Evolutionary conservation across 2,329 filamentous ascomycete species (phyloP).

Genomic region (Neonectria magnoliae): DNA sequence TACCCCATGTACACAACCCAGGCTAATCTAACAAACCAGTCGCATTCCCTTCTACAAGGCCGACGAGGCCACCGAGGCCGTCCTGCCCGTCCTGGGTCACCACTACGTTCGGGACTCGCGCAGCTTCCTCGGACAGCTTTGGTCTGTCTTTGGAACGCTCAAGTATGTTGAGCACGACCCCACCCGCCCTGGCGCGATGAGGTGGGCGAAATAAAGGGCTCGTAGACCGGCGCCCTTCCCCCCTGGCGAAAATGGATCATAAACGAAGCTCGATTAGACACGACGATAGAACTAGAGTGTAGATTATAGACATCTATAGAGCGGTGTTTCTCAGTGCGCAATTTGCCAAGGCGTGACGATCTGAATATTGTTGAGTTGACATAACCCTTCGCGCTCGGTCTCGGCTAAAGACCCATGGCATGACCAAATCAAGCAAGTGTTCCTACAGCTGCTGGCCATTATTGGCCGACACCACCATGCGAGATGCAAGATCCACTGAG

Average conservation of each 20-base stretch:
- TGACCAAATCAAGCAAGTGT: background rate
- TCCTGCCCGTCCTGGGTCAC: conserved; percentile 89
- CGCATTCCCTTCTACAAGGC: conserved; percentile 58
- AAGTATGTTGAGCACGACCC: conserved; percentile 45
- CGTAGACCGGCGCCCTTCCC: background rate
- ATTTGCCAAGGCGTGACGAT: background rate
- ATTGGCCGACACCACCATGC: background rate
- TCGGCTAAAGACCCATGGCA: background rate
- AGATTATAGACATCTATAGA: conserved; percentile 4
- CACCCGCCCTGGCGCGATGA: conserved; percentile 34
- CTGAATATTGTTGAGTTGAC: background rate
- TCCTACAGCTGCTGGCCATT: background rate
- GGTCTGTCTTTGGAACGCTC: conserved; percentile 42
- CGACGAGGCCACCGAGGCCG: conserved; percentile 65
- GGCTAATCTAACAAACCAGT: conserved; percentile 18
- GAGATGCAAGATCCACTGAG: background rate
- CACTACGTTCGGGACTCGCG: conserved; percentile 75
- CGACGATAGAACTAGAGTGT: conserved; percentile 5
- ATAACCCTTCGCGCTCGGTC: background rate
- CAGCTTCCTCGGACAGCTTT: conserved; percentile 44
- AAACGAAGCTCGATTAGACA: conserved; percentile 13
- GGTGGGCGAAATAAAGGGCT: conserved; percentile 40
- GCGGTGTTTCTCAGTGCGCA: background rate
- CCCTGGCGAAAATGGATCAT: conserved; percentile 13
- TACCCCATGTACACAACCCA: conserved; percentile 8